Conservation (phyloP, 1,139 yeast species). For the Kurtzmaniella quercitrusa region DNA sequence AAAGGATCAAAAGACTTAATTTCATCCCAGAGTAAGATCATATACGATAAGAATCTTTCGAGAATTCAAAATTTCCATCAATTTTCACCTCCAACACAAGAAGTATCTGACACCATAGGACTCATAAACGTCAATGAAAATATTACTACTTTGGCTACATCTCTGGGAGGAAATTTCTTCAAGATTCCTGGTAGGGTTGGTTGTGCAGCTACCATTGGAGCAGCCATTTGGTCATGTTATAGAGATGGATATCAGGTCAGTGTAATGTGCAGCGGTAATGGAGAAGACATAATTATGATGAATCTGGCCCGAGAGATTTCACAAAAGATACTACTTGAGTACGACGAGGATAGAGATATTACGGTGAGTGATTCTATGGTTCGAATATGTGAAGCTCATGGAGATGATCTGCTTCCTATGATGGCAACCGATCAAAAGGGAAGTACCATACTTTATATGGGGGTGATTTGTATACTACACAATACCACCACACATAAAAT, state of each 20-base stretch:
- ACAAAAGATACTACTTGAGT: background rate
- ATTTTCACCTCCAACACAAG: background rate
- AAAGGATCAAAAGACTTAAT: slow-evolving; percentile 1
- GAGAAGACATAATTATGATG: slow-evolving; percentile 47
- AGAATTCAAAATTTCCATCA: background rate
- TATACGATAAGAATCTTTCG: slow-evolving; percentile 2
- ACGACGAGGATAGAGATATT: slow-evolving; percentile 12
- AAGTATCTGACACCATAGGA: slow-evolving; percentile 32
- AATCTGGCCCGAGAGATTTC: slow-evolving; percentile 31
- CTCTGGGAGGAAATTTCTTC: slow-evolving; percentile 53
- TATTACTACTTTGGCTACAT: slow-evolving; percentile 28
- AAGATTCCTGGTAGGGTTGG: slow-evolving; percentile 49
- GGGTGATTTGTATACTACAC: slow-evolving; percentile 24
- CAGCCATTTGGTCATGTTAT: slow-evolving; percentile 30
- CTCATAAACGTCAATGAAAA: slow-evolving; percentile 14
- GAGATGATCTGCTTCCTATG: slow-evolving; percentile 3
- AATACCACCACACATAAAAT: slow-evolving; percentile 9
- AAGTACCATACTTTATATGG: slow-evolving; percentile 24
- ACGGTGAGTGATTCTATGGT: slow-evolving; percentile 10
- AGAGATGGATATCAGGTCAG: slow-evolving; percentile 16
- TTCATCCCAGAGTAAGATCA: background rate
- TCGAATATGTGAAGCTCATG: slow-evolving; percentile 7
- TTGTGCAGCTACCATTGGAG: slow-evolving; percentile 49
- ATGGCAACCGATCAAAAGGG: slow-evolving; percentile 8
- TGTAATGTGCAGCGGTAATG: slow-evolving; percentile 53